Percentiles rank a stretch among this genome's conserved stretches.
Conservation (phyloP, 768 basidiomycete genomes). For the Kwoniella shandongensis region DNA sequence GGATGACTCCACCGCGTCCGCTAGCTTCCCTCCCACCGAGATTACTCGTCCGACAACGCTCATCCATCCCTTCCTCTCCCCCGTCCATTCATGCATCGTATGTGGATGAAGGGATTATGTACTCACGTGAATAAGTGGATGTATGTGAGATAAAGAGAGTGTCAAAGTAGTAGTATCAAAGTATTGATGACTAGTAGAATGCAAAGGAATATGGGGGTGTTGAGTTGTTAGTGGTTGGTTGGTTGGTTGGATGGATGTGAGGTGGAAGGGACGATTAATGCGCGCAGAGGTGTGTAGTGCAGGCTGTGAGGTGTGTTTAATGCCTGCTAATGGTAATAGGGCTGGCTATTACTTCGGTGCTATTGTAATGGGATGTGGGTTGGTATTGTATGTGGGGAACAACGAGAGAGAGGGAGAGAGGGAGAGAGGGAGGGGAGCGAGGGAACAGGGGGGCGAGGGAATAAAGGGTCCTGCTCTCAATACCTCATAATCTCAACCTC, state of each 20-base stretch:
- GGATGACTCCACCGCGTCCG: constrained; percentile 26
- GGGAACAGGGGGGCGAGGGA: constrained; percentile 1
- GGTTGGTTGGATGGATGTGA: constrained; percentile 6
- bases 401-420: no score
- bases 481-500: neutral
- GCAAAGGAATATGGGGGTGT: constrained; percentile 10
- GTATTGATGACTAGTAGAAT: no score
- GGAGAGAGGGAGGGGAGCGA: neutral
- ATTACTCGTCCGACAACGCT: neutral
- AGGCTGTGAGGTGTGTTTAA: constrained; percentile 1
- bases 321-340: no score
- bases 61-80: neutral
- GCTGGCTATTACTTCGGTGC: no score
- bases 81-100: neutral
- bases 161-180: neutral
- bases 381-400: no score
- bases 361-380: no score
- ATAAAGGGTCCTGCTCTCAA: neutral
- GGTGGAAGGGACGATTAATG: constrained; percentile 5
- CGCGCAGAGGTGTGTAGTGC: neutral
- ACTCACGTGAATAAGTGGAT: constrained; percentile 1
- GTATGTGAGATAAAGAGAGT: neutral
- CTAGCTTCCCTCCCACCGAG: constrained; percentile 2
- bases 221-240: constrained; percentile 23
- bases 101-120: no score